Conservation (phyloP, 1,139 yeast genomes). For the Petasospora fabianii region DNA sequence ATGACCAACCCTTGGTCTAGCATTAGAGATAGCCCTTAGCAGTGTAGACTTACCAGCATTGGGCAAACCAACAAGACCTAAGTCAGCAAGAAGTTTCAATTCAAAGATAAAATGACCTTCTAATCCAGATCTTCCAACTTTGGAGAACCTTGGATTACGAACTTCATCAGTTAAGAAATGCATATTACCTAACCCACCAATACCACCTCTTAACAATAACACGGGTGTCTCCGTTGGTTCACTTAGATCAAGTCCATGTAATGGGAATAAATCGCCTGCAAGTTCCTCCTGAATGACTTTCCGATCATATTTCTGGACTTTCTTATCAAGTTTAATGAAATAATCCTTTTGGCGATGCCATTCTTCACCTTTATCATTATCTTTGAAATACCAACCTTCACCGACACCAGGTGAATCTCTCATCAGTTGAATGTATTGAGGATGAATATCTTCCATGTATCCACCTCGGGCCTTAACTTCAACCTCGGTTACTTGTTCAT, state of each 20-base stretch:
- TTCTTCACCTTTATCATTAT: conserved; percentile 58
- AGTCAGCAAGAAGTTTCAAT: conserved; percentile 81
- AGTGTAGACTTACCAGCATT: conserved; percentile 95
- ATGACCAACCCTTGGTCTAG: conserved; percentile 89
- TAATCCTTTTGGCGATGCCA: conserved; percentile 63
- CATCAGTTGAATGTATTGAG: conserved; percentile 49
- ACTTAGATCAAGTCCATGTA: conserved; percentile 72
- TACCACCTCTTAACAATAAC: conserved; percentile 77
- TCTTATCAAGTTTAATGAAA: conserved; percentile 58
- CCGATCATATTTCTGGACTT: conserved; percentile 62
- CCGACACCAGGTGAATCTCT: conserved; percentile 63
- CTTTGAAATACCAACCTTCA: conserved; percentile 82
- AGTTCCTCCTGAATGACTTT: conserved; percentile 60
- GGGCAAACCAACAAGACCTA: conserved; percentile 92
- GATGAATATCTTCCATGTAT: conserved; percentile 28
- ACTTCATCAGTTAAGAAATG: conserved; percentile 81
- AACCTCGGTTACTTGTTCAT: conserved; percentile 17
- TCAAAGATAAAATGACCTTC: conserved; percentile 72
- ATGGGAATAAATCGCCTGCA: conserved; percentile 65
- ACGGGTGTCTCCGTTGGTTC: conserved; percentile 63
- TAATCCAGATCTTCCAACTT: conserved; percentile 69
- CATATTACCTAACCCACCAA: conserved; percentile 95
- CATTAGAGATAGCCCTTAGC: conserved; percentile 82
- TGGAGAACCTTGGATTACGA: conserved; percentile 86
- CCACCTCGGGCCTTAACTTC: conserved; percentile 29